Evolutionary conservation across 176 grass and related monocot species (phyloP), one percentile per base, ranked within the genome.

Genomic region (Carex cristatella): DNA sequence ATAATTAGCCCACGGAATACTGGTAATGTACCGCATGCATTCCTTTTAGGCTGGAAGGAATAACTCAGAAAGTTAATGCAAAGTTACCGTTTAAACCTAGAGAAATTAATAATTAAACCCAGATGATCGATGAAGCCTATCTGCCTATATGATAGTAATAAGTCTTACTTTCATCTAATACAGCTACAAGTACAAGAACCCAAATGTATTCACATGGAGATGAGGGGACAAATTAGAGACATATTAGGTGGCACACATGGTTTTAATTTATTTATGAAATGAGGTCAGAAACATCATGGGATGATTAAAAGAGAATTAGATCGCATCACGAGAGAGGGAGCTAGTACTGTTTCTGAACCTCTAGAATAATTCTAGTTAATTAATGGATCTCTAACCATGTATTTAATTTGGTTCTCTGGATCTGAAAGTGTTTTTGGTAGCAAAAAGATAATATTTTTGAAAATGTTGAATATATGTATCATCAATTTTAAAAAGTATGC

Each of bases 161-260:
- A 53, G 46, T 61, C 11, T 38, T 72, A 54, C 61, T 63, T 62
- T 74, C 32, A 49, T 15, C 16, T 55, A 51, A 75, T 82, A 65
- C 16, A 3, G 42, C 30, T 27, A 40, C 51, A 69, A 30, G 44
- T 30, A 56, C 62, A 16, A 61, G 31, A 60, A 61, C n/a, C 15
- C 51, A 90, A 90, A 89, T 71, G 61, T 0, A 4, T 40, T 88
- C 91, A 90, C 86, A 84, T 90, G 91, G 85, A 82, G 15, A 86
- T 80, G 53, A 57, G 79, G 85, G 70, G 79, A 72, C 86, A 79
- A 51, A 60, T 88, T 84, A 84, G 89, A 72, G 83, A 90, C 85
- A 94, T 48, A 88, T 90, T 90, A 94, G 90, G 88, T 94, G 90
- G 64, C 73, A 85, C 89, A 92, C 91, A 94, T 94, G 88, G 78